Conservation (phyloP, 768 basidiomycete genomes). For the Leucocoprinus birnbaumii region DNA sequence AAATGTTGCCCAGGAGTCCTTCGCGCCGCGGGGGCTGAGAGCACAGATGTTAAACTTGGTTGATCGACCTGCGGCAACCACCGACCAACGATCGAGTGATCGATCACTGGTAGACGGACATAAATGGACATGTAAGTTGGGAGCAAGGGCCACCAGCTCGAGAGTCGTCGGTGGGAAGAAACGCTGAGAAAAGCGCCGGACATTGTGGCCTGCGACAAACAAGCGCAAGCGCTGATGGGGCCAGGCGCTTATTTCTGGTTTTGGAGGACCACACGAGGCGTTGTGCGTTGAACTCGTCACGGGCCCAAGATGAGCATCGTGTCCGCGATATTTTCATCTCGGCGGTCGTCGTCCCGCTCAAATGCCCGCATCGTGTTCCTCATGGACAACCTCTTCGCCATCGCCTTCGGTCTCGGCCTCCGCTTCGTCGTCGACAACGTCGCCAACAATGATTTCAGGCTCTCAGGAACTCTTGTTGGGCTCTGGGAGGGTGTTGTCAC, state of each 20-base stretch:
- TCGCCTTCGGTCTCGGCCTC: constrained; percentile 62
- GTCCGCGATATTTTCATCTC: constrained; percentile 32
- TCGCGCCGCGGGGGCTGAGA: too few relatives aligned
- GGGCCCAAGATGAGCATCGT: constrained; percentile 26
- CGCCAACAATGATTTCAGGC: constrained; percentile 43
- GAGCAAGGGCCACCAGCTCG: too few relatives aligned
- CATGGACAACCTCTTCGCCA: constrained; percentile 74
- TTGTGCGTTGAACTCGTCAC: not conserved
- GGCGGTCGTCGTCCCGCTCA: constrained; percentile 25
- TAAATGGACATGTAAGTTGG: too few relatives aligned
- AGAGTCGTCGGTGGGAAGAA: too few relatives aligned
- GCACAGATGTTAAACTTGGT: too few relatives aligned
- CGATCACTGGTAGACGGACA: too few relatives aligned
- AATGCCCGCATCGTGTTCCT: constrained; percentile 30
- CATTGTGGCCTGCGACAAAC: not conserved
- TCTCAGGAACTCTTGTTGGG: constrained; percentile 67
- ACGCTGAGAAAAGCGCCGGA: too few relatives aligned
- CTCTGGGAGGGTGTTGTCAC: constrained; percentile 79
- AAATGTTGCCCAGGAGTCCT: too few relatives aligned
- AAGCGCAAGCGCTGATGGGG: not conserved
- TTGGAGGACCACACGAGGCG: not conserved
- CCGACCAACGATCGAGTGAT: too few relatives aligned
- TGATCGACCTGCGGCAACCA: too few relatives aligned
- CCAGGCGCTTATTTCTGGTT: not conserved
- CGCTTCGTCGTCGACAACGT: constrained; percentile 59